Percentiles rank a stretch among this genome's conserved stretches.
Conservation (phyloP, 2,329 filamentous ascomycete species). For the Talaromyces sp. region DNA sequence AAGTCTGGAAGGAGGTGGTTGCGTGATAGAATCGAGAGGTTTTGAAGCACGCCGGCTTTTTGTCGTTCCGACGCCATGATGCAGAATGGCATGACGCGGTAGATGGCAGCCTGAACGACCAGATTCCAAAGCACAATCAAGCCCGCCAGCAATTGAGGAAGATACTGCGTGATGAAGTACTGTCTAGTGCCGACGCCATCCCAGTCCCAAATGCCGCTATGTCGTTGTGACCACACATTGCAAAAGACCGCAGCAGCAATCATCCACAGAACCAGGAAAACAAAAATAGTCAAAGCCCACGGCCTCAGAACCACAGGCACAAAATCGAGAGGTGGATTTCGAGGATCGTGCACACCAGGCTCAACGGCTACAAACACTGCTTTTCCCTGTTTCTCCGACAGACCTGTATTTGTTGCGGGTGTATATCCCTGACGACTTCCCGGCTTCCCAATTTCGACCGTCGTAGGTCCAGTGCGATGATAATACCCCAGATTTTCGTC, state of each 20-base stretch:
- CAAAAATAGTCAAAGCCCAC: conserved; percentile 58
- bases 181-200: conserved; percentile 64
- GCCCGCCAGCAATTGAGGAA: conserved; percentile 74
- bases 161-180: conserved; percentile 82
- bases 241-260: conserved; percentile 68
- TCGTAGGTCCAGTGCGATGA: conserved; percentile 30
- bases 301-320: conserved; percentile 69
- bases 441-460: conserved; percentile 25
- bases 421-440: conserved; percentile 30
- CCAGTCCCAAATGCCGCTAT: conserved; percentile 67
- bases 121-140: conserved; percentile 73
- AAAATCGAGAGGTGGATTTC: conserved; percentile 60
- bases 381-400: conserved; percentile 23
- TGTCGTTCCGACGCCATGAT: conserved; percentile 67
- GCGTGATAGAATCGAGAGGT: conserved; percentile 57
- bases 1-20: conserved; percentile 67
- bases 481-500: conserved; percentile 46
- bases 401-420: conserved; percentile 15
- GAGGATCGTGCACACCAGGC: conserved; percentile 38
- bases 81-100: conserved; percentile 72
- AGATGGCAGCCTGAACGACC: conserved; percentile 68
- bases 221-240: conserved; percentile 62
- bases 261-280: conserved; percentile 65
- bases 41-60: conserved; percentile 59
- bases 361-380: conserved; percentile 50